Evolutionary conservation across 1,284 basidiomycete species (phyloP), one percentile per base, ranked within the genome.

Genomic region (Leccinum insolens): DNA sequence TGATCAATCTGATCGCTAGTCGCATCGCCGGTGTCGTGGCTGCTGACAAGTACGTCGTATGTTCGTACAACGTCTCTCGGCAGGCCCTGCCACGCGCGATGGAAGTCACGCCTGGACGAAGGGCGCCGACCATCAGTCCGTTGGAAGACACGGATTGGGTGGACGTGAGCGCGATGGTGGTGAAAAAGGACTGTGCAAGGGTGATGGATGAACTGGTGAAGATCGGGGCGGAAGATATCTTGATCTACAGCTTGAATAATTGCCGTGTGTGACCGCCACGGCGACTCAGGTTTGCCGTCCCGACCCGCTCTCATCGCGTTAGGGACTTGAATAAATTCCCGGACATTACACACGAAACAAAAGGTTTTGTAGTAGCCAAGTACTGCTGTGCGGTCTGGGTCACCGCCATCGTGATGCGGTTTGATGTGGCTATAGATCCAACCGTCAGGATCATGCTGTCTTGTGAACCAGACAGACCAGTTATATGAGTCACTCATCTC

Each of bases 11-110:
- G 71, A 90, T 99, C 79, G 93, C 93, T 11, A 89, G 87, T 58
- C 94, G 97, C 49, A 94, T 99, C 73, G 92, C 92, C 2, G 98
- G 98, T 70, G 95, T 99, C 58, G 85, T 99, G 68, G 96, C 98
- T 0, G 95, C 98, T 1, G 84, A 85, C 67, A 90, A 88, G 81
- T 98, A 96, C 79, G 92, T 97, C 62, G 83, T 96, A 20, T 95
- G 95, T 78, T 90, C 95, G 75, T 99, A 98, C 86, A 99, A 99
- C 80, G 86, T 99, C 68, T 80, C 82, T 41, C 87, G 95, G 12
- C 82, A 83, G 25, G 82, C 82, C 57, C 85, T 99, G 7, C 72
- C 82, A 11, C 81, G 82, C 4, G 96, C 95, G 1, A 86, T 90
- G 0, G 75, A 77, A 39, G 85, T 99, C 76, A 97, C 97, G 0